phyloP scores from a whole-genome alignment of 1,139 yeast genomes.

The Scheffersomyces parashehatae region DNA sequence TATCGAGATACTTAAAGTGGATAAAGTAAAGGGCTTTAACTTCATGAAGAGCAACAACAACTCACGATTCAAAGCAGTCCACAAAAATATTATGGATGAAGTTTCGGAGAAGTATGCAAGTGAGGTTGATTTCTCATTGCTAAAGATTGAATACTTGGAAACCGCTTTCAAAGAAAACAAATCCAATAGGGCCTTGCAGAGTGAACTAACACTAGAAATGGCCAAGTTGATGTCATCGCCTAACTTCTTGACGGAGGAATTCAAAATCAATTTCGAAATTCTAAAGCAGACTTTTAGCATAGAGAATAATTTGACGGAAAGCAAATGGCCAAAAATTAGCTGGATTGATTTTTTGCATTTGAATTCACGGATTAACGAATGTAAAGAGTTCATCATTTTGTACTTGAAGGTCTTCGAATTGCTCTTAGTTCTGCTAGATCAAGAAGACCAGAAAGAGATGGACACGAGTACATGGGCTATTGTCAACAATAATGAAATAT shows the following conservation, averaged over 20 bases:
- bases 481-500: background rate
- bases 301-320: constrained; percentile 30
- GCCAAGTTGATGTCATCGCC: constrained; percentile 7
- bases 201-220: constrained; percentile 16
- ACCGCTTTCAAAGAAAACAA: constrained; percentile 23
- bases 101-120: constrained; percentile 20
- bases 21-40: constrained; percentile 28
- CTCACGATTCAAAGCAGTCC: constrained; percentile 27
- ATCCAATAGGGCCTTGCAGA: constrained; percentile 3
- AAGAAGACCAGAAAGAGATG: background rate
- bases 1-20: constrained; percentile 30
- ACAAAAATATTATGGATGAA: constrained; percentile 34
- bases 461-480: background rate
- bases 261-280: constrained; percentile 24
- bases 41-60: constrained; percentile 31
- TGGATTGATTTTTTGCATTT: constrained; percentile 39
- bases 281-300: constrained; percentile 28
- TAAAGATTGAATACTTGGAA: constrained; percentile 41
- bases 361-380: constrained; percentile 27
- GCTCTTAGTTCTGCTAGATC: constrained; percentile 7
- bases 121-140: constrained; percentile 24
- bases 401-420: constrained; percentile 40
- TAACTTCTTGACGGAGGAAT: constrained; percentile 16
- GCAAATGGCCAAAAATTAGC: constrained; percentile 37
- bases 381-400: constrained; percentile 25